Percentiles rank a stretch among this genome's conserved stretches.
Evolutionary conservation across 2,329 filamentous ascomycete genomes (phyloP).

Genomic region (Fusarium coffeatum): DNA sequence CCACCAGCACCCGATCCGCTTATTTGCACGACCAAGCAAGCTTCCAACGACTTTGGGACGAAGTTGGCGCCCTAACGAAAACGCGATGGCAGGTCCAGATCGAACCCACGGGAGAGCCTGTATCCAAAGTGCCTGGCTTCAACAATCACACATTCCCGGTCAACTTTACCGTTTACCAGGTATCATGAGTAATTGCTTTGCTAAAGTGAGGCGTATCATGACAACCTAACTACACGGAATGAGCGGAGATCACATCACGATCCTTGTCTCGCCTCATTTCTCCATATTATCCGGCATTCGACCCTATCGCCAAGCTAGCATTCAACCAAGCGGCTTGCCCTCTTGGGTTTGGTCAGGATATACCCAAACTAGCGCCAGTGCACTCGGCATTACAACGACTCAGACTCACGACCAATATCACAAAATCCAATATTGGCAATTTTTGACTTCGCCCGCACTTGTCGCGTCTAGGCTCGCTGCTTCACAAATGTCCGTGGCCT

Average conservation of each 20-base stretch:
- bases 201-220: neutral
- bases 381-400: conserved; percentile 8
- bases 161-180: conserved; percentile 53
- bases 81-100: conserved; percentile 63
- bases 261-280: conserved; percentile 31
- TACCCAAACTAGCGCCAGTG: conserved; percentile 36
- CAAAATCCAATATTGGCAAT: conserved; percentile 1
- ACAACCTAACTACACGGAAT: conserved; percentile 3
- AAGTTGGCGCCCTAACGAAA: conserved; percentile 61
- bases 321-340: conserved; percentile 27
- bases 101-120: conserved; percentile 47
- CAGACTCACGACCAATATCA: conserved; percentile 29
- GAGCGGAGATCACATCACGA: conserved; percentile 19
- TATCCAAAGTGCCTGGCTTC: conserved; percentile 43
- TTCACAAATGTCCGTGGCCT: neutral
- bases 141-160: conserved; percentile 46
- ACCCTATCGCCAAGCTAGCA: conserved; percentile 31
- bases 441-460: conserved; percentile 7
- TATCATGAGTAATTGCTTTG: conserved; percentile 41
- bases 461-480: conserved; percentile 4
- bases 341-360: conserved; percentile 26
- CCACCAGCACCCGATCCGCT: conserved; percentile 44
- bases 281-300: conserved; percentile 15
- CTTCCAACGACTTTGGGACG: conserved; percentile 66
- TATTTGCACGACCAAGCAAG: conserved; percentile 62